Evolutionary conservation across 116 monocot genomes (phyloP), one percentile per base, ranked within the genome.

Genomic region (Zostera marina): DNA sequence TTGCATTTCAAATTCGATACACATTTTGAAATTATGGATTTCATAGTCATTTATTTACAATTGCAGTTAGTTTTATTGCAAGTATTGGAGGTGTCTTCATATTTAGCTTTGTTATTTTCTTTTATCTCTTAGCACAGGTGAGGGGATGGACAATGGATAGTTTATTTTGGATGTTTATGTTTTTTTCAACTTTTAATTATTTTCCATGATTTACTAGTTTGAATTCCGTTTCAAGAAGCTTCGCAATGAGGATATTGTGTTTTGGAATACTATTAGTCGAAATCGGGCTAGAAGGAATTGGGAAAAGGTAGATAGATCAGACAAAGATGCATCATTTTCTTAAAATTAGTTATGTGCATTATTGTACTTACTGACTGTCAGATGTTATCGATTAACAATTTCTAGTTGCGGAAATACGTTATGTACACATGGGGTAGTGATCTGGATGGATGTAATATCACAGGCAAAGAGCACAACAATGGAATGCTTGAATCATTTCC

Each of bases 331-430:
- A 42, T 21, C 51, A 5, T 22, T 63, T 47, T 70, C 6, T 11
- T 40, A 47, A 3, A 12, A 25, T 8, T 13, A 47, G 5, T 48
- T 17, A 1, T 16, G 9, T 42, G 14, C 8, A 40, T 4, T 10
- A 42, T 40, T 14, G 9, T 21, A 47, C 41, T 51, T 5, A 22
- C 38, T 48, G 11, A 46, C 44, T 43, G 1, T 10, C 22, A 39
- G n/a, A n/a, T n/a, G n/a, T n/a, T n/a, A n/a, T n/a, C n/a, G n/a
- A 49, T 43, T 16, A 45, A 59, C 51, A 46, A 17, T 58, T 53
- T 54, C 17, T 52, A 93, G 93, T 62, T 93, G 70, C 72, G 84
- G 63, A 93, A 88, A 62, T 93, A 76, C 75, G 93, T 87, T 11
- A 74, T 69, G 70, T 93, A 84, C 65, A 93, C 93, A 14, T 93